Conservation (phyloP, 306 rosid species). For the Neltuma alba region DNA sequence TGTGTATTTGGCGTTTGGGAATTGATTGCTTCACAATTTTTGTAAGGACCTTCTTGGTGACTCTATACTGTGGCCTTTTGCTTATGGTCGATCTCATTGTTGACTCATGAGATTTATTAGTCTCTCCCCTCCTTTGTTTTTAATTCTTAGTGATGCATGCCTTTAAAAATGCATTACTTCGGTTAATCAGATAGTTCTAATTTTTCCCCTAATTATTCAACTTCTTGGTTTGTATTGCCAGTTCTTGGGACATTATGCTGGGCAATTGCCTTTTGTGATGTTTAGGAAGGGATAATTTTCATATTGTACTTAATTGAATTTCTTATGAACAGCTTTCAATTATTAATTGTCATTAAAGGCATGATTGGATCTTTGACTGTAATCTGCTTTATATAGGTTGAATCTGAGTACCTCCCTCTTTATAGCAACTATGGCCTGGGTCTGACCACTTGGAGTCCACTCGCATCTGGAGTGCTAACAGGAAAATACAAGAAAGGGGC, state of each 20-base stretch:
- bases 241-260: neutral
- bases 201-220: neutral
- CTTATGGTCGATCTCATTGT: neutral
- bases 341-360: neutral
- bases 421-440: conserved; percentile 78
- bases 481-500: conserved; percentile 91
- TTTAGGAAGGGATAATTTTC: neutral
- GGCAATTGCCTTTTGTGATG: neutral
- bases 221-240: neutral
- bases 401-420: conserved; percentile 83
- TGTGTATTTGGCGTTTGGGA: neutral
- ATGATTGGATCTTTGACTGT: conserved; percentile 7
- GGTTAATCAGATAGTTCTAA: too few relatives aligned
- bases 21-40: neutral
- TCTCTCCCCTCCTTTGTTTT: neutral
- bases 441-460: conserved; percentile 97
- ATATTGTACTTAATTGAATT: neutral
- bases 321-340: neutral
- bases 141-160: too few relatives aligned
- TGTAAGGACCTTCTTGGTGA: neutral
- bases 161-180: too few relatives aligned
- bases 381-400: conserved; percentile 58
- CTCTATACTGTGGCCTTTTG: neutral
- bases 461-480: conserved; percentile 94
- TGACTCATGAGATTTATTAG: neutral